These are phyloP conservation scores for Trypanosoma theileri DNA, from an alignment of 208 protist species.

Conservation along the genomic window DNA sequence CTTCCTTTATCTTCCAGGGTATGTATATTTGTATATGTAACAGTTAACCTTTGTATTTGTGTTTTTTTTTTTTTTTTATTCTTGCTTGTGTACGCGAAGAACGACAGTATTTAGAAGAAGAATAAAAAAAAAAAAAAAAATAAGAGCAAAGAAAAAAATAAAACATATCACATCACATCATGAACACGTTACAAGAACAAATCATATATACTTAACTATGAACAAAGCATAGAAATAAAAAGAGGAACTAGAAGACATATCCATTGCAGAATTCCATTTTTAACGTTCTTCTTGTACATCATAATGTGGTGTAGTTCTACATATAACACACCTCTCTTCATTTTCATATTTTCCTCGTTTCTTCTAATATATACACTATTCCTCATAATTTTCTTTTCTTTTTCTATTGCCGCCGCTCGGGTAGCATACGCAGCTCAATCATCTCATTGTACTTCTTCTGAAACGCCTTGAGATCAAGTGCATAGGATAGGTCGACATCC, in stretches of 20 bases:
- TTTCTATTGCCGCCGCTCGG: slow-evolving; percentile 15
- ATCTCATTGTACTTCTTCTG: slow-evolving; percentile 81
- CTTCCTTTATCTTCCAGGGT: background rate
- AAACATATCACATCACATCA: too few relatives aligned
- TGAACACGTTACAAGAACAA: too few relatives aligned
- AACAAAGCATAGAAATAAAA: background rate
- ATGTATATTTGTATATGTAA: background rate
- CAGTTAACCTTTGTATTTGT: too few relatives aligned
- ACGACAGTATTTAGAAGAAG: too few relatives aligned
- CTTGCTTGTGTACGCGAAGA: too few relatives aligned
- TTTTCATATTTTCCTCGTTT: background rate
- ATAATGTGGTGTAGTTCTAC: slow-evolving; percentile 2
- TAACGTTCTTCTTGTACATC: slow-evolving; percentile 12
- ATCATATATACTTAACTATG: too few relatives aligned
- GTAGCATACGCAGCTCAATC: slow-evolving; percentile 32
- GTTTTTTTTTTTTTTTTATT: background rate
- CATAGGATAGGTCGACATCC: slow-evolving; percentile 49
- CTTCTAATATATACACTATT: background rate
- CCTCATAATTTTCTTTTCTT: slow-evolving; percentile 7
- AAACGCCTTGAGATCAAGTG: slow-evolving; percentile 69
- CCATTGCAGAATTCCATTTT: background rate
- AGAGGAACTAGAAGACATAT: background rate
- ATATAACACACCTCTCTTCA: slow-evolving; percentile 4
- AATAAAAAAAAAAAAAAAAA: too few relatives aligned
- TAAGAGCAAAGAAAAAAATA: too few relatives aligned